Evolutionary conservation across 2,329 filamentous ascomycete species (phyloP).

Genomic region (Phoma sp.): DNA sequence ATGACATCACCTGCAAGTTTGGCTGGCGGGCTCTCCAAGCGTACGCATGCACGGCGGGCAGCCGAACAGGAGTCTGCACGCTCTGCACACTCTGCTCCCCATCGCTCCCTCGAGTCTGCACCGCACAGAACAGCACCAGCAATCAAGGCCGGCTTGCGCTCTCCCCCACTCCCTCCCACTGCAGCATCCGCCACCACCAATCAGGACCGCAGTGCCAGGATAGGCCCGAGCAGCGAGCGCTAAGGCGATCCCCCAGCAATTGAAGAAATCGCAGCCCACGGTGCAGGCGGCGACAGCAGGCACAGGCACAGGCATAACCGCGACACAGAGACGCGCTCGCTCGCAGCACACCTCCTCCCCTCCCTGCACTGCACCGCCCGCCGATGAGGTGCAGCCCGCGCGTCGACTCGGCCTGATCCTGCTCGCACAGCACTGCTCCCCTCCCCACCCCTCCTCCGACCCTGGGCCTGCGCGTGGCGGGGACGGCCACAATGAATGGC

Average conservation of each 20-base stretch:
- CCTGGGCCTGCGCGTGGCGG: conserved; percentile 38
- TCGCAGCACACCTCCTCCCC: conserved; percentile 5
- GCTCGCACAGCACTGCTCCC: conserved; percentile 4
- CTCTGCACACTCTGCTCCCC: neutral
- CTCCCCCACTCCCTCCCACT: neutral
- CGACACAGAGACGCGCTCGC: neutral
- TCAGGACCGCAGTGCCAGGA: conserved; percentile 27
- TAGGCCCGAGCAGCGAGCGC: conserved; percentile 41
- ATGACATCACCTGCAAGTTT: conserved; percentile 17
- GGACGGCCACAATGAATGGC: conserved; percentile 62
- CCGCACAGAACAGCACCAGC: neutral
- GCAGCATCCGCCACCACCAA: conserved; percentile 31
- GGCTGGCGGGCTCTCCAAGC: conserved; percentile 5
- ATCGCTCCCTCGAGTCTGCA: conserved; percentile 1
- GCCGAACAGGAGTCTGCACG: neutral
- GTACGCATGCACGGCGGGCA: conserved; percentile 3
- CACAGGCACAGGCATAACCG: neutral
- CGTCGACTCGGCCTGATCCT: conserved; percentile 14
- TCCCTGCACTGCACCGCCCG: conserved; percentile 7
- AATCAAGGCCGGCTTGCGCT: neutral
- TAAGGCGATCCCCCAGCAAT: conserved; percentile 40
- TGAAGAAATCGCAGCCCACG: conserved; percentile 37
- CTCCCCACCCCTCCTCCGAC: conserved; percentile 20
- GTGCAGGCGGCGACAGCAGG: conserved; percentile 1
- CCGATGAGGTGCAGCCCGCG: conserved; percentile 11